A percentile compares a stretch with the other conserved stretches of the same genome.
Conservation (phyloP, 305 asterid species). For the Ajuga reptans region DNA sequence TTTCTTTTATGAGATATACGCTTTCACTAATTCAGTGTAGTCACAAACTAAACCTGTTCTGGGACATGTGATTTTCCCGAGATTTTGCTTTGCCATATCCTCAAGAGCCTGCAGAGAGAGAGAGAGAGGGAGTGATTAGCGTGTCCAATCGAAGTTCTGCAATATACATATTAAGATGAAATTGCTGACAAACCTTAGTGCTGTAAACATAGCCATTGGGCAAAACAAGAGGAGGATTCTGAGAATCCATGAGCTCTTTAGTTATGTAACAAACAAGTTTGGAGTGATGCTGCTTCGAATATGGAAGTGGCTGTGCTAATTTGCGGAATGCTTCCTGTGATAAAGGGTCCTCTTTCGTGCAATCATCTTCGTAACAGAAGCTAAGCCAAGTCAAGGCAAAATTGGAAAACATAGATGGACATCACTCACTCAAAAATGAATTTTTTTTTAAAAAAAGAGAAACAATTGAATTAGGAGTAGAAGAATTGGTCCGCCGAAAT, state of each 20-base stretch:
- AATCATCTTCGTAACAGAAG: constrained; percentile 84
- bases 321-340: constrained; percentile 97
- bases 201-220: constrained; percentile 97
- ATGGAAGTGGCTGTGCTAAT: constrained; percentile 78
- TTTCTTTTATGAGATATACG: constrained; percentile 55
- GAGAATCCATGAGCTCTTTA: constrained; percentile 89
- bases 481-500: neutral
- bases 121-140: neutral
- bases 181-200: constrained; percentile 57
- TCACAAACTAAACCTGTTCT: constrained; percentile 57
- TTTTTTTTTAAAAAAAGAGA: neutral
- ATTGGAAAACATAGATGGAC: neutral
- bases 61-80: constrained; percentile 82
- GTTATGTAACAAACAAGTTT: constrained; percentile 88
- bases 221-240: constrained; percentile 93
- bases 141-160: neutral
- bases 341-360: constrained; percentile 95
- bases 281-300: constrained; percentile 94
- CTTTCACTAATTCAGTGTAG: constrained; percentile 66
- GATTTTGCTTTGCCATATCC: constrained; percentile 75
- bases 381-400: constrained; percentile 60
- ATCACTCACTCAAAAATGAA: neutral
- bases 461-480: neutral
- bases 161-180: neutral
- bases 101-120: constrained; percentile 61